Conservation (phyloP, 179 eudicot genomes). For the Patellifolia procumbens region DNA sequence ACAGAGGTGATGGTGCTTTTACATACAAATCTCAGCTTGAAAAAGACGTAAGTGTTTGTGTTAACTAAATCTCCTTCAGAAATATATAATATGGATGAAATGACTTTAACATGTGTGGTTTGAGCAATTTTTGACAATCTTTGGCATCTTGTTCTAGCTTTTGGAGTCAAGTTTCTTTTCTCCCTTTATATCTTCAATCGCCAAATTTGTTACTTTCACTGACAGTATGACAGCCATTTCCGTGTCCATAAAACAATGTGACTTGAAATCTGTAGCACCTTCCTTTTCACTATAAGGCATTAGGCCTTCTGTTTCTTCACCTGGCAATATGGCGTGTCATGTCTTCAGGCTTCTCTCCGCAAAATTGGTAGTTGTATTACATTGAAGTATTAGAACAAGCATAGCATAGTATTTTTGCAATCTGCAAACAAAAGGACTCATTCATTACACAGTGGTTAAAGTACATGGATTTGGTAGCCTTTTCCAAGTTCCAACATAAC, state of each 20-base stretch:
- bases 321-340: neutral
- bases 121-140: neutral
- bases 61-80: conserved; percentile 11
- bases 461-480: neutral
- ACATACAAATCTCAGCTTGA: conserved; percentile 42
- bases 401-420: neutral
- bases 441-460: neutral
- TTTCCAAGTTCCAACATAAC: neutral
- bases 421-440: neutral
- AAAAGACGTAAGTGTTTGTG: conserved; percentile 37
- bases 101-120: neutral
- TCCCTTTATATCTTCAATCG: neutral
- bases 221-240: neutral
- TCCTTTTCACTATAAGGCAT: neutral
- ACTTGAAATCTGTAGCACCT: neutral
- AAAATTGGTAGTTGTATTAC: neutral
- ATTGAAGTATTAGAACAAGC: neutral
- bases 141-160: conserved; percentile 7
- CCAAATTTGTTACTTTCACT: neutral
- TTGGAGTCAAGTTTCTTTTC: neutral
- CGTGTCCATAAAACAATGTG: neutral
- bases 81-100: neutral
- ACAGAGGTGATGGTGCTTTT: conserved; percentile 30
- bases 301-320: neutral
- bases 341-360: neutral